phyloP scores from a whole-genome alignment of 805 yeast genomes.

The Metschnikowia koreensis region DNA sequence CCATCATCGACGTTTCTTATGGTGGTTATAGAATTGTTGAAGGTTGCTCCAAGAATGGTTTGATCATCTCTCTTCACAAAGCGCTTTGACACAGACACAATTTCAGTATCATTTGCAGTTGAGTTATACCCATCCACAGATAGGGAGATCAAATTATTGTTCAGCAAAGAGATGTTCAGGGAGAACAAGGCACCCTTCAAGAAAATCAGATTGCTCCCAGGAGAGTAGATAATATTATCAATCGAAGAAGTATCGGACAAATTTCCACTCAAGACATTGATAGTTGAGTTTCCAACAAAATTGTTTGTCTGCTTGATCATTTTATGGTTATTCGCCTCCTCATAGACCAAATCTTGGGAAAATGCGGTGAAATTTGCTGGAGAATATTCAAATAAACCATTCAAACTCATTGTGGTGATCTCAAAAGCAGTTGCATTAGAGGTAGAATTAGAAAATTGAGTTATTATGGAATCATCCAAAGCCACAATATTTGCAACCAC shows the following conservation, averaged over 20 bases:
- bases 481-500: conserved; percentile 49
- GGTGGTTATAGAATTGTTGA: conserved; percentile 29
- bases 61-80: conserved; percentile 19
- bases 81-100: conserved; percentile 8
- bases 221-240: conserved; percentile 6
- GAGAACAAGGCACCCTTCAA: conserved; percentile 48
- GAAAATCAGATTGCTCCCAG: conserved; percentile 26
- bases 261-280: conserved; percentile 35
- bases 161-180: conserved; percentile 28
- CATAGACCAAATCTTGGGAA: conserved; percentile 27
- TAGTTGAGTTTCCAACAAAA: conserved; percentile 41
- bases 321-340: conserved; percentile 17
- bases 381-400: conserved; percentile 84
- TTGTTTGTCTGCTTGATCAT: conserved; percentile 31
- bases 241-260: conserved; percentile 18
- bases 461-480: conserved; percentile 40
- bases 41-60: conserved; percentile 27
- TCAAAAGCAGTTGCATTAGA: conserved; percentile 16
- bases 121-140: conserved; percentile 29
- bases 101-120: conserved; percentile 30
- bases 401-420: conserved; percentile 42
- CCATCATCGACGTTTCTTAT: conserved; percentile 23
- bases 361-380: conserved; percentile 55
- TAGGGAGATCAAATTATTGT: conserved; percentile 29
- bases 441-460: conserved; percentile 14